Evolutionary conservation across 75 land plant species (phyloP).

Genomic region (Cunninghamia lanceolata): DNA sequence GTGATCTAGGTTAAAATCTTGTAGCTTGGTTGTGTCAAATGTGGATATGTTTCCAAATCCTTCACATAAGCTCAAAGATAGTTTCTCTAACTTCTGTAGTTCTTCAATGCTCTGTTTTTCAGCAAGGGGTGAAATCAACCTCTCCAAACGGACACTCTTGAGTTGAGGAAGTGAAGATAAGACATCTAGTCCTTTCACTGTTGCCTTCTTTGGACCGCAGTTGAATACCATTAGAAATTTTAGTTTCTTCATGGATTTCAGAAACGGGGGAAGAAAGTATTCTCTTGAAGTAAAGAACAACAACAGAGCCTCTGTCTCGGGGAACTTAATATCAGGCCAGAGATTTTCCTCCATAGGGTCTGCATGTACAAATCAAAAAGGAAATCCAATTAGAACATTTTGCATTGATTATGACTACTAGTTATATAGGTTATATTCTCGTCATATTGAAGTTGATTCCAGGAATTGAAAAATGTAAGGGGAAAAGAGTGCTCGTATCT

Average conservation of each 20-base stretch:
- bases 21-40: conserved; percentile 17
- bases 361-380: conserved; percentile 3
- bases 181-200: conserved; percentile 16
- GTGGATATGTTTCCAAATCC: background rate
- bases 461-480: no score
- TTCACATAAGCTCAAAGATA: conserved; percentile 47
- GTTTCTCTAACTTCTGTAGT: conserved; percentile 19
- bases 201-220: conserved; percentile 19
- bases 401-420: background rate
- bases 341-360: conserved; percentile 51
- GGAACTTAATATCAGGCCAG: conserved; percentile 46
- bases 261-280: conserved; percentile 52
- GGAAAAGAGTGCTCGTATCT: no score
- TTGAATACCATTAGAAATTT: conserved; percentile 43
- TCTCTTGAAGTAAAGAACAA: conserved; percentile 28
- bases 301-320: conserved; percentile 19
- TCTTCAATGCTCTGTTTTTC: conserved; percentile 6
- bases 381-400: background rate
- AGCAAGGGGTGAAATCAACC: conserved; percentile 12
- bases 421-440: no score
- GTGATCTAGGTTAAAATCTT: conserved; percentile 47
- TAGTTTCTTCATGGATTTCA: conserved; percentile 44
- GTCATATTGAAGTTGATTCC: no score
- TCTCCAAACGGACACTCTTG: no score
- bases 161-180: no score